Conservation (phyloP, 2,329 filamentous ascomycete genomes). For the Fusarium verticillioides region DNA sequence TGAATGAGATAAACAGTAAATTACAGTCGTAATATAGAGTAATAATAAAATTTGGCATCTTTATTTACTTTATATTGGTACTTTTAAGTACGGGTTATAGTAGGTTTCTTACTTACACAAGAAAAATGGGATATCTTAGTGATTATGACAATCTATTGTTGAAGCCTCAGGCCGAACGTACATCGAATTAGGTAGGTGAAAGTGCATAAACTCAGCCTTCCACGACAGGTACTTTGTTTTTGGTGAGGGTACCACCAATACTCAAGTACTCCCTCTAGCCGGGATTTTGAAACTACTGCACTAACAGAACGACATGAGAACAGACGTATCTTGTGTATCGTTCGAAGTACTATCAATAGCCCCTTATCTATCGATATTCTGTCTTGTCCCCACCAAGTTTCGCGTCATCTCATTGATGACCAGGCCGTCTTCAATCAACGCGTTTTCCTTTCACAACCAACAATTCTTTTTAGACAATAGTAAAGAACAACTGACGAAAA, state of each 20-base stretch:
- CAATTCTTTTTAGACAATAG: rapidly evolving
- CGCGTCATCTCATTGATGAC: neutral
- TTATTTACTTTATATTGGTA: too few relatives aligned
- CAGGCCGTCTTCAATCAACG: rapidly evolving
- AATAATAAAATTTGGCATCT: too few relatives aligned
- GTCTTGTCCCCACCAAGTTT: too few relatives aligned
- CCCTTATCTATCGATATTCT: too few relatives aligned
- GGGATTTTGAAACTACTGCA: rapidly evolving
- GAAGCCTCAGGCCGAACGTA: rapidly evolving
- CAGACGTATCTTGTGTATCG: too few relatives aligned
- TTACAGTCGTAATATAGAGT: too few relatives aligned
- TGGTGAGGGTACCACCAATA: rapidly evolving
- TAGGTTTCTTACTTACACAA: rapidly evolving
- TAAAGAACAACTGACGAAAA: neutral
- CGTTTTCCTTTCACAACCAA: neutral
- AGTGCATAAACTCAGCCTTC: rapidly evolving
- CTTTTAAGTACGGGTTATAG: rapidly evolving
- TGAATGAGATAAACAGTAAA: neutral
- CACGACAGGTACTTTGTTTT: rapidly evolving
- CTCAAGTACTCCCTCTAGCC: rapidly evolving
- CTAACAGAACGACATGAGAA: neutral
- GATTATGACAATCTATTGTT: rapidly evolving
- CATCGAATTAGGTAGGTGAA: rapidly evolving
- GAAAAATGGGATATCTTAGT: rapidly evolving
- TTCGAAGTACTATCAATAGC: neutral